These are phyloP conservation scores for Gossypium schwendimanii DNA, from an alignment of 441 rosid species.

Conservation along the genomic window DNA sequence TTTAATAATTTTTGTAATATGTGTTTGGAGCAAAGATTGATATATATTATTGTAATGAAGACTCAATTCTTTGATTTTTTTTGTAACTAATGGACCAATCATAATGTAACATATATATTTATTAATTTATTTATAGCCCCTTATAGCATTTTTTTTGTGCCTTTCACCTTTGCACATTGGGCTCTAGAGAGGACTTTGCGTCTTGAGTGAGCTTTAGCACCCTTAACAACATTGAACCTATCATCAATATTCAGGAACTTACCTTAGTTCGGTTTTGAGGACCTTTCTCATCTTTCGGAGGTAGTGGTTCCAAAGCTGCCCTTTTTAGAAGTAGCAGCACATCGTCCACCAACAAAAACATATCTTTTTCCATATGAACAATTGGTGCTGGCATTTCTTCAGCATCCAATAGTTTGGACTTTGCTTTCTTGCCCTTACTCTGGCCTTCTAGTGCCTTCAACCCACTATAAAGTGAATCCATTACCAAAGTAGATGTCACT, in stretches of 20 bases:
- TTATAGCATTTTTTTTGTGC: no score
- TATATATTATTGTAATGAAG: no score
- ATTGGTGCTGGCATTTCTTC: constrained; percentile 84
- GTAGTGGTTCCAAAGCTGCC: constrained; percentile 76
- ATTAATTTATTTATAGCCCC: no score
- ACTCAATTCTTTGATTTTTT: no score
- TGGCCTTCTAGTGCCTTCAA: constrained; percentile 88
- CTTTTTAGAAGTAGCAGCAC: constrained; percentile 68
- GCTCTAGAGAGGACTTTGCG: no score
- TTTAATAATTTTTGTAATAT: no score
- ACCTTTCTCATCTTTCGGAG: constrained; percentile 82
- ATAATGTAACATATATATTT: no score
- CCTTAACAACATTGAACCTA: not conserved
- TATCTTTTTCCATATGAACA: constrained; percentile 69
- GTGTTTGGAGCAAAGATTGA: no score
- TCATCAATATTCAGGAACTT: constrained; percentile 11
- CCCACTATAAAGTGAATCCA: constrained; percentile 94
- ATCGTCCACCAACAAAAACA: constrained; percentile 84
- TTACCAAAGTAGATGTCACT: constrained; percentile 91
- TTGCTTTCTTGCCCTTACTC: constrained; percentile 58
- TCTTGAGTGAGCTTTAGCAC: no score
- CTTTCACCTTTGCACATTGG: no score
- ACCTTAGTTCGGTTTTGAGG: constrained; percentile 86
- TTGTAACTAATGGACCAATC: no score
- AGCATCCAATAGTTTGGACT: constrained; percentile 42